These are phyloP conservation scores for Prunella vulgaris DNA, from an alignment of 257 asterid genomes.

Conservation along the genomic window DNA sequence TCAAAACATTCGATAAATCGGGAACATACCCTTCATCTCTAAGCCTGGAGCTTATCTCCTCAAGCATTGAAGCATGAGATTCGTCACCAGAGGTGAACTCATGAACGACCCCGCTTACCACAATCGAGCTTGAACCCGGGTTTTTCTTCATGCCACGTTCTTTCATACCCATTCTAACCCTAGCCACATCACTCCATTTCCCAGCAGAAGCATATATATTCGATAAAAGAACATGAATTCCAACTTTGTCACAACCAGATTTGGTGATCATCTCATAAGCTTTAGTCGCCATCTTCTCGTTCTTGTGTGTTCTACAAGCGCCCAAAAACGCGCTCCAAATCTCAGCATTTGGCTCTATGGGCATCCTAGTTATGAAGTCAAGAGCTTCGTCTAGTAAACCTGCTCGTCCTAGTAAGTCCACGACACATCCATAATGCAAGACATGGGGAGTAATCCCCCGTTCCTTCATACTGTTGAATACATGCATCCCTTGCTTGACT, in stretches of 20 bases:
- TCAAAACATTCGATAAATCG: slow-evolving; percentile 40
- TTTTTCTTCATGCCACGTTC: slow-evolving; percentile 43
- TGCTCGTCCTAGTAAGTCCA: slow-evolving; percentile 53
- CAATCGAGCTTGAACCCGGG: slow-evolving; percentile 54
- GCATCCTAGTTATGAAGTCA: slow-evolving; percentile 34
- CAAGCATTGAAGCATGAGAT: slow-evolving; percentile 40
- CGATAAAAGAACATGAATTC: slow-evolving; percentile 46
- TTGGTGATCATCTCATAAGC: slow-evolving; percentile 26
- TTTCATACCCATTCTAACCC: slow-evolving; percentile 44
- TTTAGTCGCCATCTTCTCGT: slow-evolving; percentile 28
- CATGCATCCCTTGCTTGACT: slow-evolving; percentile 40
- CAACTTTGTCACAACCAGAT: slow-evolving; percentile 27
- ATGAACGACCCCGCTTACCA: slow-evolving; percentile 39
- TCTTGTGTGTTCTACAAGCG: slow-evolving; percentile 41
- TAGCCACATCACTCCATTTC: slow-evolving; percentile 52
- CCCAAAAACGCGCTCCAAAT: slow-evolving; percentile 44
- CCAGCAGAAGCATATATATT: slow-evolving; percentile 47
- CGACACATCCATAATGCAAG: slow-evolving; percentile 47
- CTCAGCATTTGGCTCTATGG: slow-evolving; percentile 37
- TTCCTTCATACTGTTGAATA: slow-evolving; percentile 32
- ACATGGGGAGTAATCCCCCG: slow-evolving; percentile 32
- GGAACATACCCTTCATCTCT: slow-evolving; percentile 45
- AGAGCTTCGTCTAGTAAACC: slow-evolving; percentile 43
- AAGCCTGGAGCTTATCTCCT: slow-evolving; percentile 37
- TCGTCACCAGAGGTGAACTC: slow-evolving; percentile 51